Evolutionary conservation across 2,329 filamentous ascomycete genomes (phyloP), one percentile per base, ranked within the genome.

Genomic region (Clarireedia hainanense): DNA sequence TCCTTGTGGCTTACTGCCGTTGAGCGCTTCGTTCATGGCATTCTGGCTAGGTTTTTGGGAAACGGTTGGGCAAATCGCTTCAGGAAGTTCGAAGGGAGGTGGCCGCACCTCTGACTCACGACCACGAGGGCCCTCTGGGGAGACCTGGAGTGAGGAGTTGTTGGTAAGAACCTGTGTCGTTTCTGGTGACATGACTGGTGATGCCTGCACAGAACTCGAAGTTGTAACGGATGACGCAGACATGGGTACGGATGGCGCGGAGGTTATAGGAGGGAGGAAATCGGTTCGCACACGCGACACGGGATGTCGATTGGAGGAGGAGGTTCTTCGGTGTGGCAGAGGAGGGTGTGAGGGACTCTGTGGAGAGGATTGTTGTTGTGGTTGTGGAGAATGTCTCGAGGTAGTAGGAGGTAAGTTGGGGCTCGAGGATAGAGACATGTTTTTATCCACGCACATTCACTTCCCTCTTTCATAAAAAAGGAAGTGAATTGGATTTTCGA

Each of bases 31-130:
- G 48, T 79, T 81, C 66, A 89, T 80, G 5, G 86, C 84, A 63
- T 75, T 83, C 60, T 74, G 73, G 66, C 83, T 84, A 5, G 81
- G 77, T 63, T 80, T 79, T 61, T 75, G 76, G 53, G 78, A 74
- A 60, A 89, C 72, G 10, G 37, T 42, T 23, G 52, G 47, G 47
- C 87, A 75, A 47, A 87, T 75, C n/a, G 88, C 77, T 63, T 92
- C 89, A 36, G 88, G 87, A 46, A 94, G 79, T 65, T 87, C 80
- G 59, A 91, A 81, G 54, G 79, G 80, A 10, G 78, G 72, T 3
- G 78, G 74, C 26, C 76, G 68, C 34, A 73, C 71, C 52, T 82
- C 81, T 54, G 78, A 72, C 45, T 80, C 79, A 59, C 77, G 75
- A 37, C 78, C 79, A 17, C 77, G 76, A 52, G 79, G 74, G 47